Percentiles rank a stretch among this genome's conserved stretches.
Evolutionary conservation across 108 stramenopile genomes (phyloP).

Genomic region (Pelagomonas calceolata): DNA sequence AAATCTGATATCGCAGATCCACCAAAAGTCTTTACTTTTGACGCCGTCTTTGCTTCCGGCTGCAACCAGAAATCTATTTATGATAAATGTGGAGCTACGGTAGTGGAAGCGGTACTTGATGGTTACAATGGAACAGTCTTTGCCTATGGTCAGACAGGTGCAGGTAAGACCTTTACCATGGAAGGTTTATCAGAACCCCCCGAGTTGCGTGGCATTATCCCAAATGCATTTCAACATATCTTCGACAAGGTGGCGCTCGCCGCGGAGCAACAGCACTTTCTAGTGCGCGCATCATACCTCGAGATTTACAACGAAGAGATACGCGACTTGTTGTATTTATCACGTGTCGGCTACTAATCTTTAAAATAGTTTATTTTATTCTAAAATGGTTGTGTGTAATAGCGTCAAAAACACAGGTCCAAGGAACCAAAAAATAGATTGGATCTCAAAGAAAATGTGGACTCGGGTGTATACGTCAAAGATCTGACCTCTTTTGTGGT

Average conservation of each 20-base stretch:
- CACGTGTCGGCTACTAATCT: no score
- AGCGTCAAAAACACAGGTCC: no score
- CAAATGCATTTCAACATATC: slow-evolving; percentile 59
- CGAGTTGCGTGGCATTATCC: slow-evolving; percentile 49
- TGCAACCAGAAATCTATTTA: slow-evolving; percentile 41
- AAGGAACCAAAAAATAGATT: slow-evolving; percentile 8
- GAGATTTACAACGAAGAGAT: slow-evolving; percentile 99
- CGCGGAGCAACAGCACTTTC: slow-evolving; percentile 52
- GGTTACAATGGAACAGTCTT: slow-evolving; percentile 61
- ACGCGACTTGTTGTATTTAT: slow-evolving; percentile 64
- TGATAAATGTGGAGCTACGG: slow-evolving; percentile 42
- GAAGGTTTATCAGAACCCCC: slow-evolving; percentile 44
- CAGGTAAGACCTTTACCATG: slow-evolving; percentile 40
- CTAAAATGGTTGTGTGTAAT: no score
- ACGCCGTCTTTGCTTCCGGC: slow-evolving; percentile 39
- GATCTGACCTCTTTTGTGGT: slow-evolving; percentile 55
- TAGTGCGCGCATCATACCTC: slow-evolving; percentile 83
- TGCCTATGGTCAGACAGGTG: slow-evolving; percentile 48
- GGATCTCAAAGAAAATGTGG: slow-evolving; percentile 57
- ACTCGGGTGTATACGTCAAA: slow-evolving; percentile 81
- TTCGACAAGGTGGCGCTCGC: slow-evolving; percentile 54
- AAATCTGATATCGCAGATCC: slow-evolving; percentile 34
- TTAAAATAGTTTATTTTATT: no score
- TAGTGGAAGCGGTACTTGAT: slow-evolving; percentile 46
- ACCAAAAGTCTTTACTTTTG: slow-evolving; percentile 48